Conservation (phyloP, 148 eudicot species). For the Linanthus parryae region DNA sequence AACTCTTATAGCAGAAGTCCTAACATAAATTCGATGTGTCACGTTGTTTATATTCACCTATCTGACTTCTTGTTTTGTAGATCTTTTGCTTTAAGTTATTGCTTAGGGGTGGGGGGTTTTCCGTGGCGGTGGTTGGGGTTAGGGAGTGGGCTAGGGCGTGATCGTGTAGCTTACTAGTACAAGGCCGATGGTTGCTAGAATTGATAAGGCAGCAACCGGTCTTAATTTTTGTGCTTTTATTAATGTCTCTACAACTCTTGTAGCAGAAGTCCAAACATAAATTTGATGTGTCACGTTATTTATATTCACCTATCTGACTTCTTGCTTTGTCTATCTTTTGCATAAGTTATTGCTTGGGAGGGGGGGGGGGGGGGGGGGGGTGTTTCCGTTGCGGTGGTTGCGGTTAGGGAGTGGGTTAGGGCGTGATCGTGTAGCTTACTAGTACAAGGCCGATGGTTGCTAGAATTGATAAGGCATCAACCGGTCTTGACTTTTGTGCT, state of each 20-base stretch:
- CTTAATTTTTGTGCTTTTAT: no score
- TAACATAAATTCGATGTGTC: no score
- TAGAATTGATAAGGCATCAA: slow-evolving; percentile 45
- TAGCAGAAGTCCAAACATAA: no score
- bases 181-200: no score
- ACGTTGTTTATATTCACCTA: no score
- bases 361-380: no score
- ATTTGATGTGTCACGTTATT: no score
- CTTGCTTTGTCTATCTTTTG: slow-evolving; percentile 53
- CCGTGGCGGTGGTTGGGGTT: slow-evolving; percentile 45
- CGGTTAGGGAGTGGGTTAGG: slow-evolving; percentile 47
- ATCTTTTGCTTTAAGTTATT: slow-evolving; percentile 56
- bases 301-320: slow-evolving; percentile 38
- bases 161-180: no score
- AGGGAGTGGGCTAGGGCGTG: slow-evolving; percentile 60
- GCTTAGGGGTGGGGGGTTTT: slow-evolving; percentile 46
- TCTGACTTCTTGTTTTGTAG: slow-evolving; percentile 42
- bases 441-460: no score
- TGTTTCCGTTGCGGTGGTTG: slow-evolving; percentile 45
- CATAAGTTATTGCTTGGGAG: slow-evolving; percentile 47
- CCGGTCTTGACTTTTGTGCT: no score
- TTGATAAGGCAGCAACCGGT: slow-evolving; percentile 57
- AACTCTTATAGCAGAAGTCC: no score
- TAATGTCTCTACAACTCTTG: no score
- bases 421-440: slow-evolving; percentile 76